Base-by-base conservation (phyloP, 2,329 filamentous ascomycete genomes). In the Lachnellula occidentalis region DNA sequence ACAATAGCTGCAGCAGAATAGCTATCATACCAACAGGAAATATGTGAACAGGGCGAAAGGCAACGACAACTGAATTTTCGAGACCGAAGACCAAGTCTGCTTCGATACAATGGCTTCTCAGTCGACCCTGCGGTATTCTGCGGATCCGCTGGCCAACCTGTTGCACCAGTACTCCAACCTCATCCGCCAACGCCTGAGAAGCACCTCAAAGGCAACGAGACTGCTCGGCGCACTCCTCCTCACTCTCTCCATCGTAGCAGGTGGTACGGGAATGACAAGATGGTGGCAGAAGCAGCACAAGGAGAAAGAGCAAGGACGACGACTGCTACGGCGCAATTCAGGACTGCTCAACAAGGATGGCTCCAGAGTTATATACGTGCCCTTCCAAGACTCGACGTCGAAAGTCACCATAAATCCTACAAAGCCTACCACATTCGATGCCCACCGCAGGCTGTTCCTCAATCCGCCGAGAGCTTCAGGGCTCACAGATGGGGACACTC, bases 321-420 rank as follows among this genome's bases (percentile, higher is more conserved):
- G 88, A 61, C 79, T 99, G 51, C 76, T 97, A 59, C 83, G 94
- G 55, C 87, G 89, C 57, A 99, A 99, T 72, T 97, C 92, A 34
- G 95, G 91, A 66, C 78, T 97, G 59, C 83, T 88, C 72, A 90
- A 92, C 65, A 96, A 96, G 74, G 94, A 97, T 76, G 94, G 94
- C 48, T 92, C 90, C 48, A 81, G 94, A 53, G 95, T 91, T 14
- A 94, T 99, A 55, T 97, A 94, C 68, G 94, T 99, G 27, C 92
- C 92, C 2, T 94, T 96, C 72, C 90, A 90, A 71, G 82, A 91
- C 62, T 79, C 85, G 51, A 96, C 91, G 2, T 88, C 91, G 62
- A 95, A 95, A 71, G 92, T 99, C 47, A 87, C 88, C 54, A 96
- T 99, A 60, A 79, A 90, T 68, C 86, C 88, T 5, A 99, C 92